phyloP scores from a whole-genome alignment of 2,329 filamentous ascomycete species.

The Ceratocystis eucalypticola region DNA sequence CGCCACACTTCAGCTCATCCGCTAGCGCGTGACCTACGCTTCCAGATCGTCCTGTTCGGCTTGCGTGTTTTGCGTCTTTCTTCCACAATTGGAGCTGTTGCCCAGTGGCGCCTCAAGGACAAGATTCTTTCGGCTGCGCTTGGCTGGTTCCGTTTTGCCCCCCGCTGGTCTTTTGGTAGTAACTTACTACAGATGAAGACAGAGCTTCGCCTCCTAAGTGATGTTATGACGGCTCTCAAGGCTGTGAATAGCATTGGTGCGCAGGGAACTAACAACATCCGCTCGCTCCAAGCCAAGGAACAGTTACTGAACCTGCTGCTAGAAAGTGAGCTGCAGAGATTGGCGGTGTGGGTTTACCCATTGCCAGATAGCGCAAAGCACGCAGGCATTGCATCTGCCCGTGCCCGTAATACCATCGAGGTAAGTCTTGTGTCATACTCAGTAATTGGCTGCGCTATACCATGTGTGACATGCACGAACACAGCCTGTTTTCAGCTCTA shows the following conservation, averaged over 20 bases:
- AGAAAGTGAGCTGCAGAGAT: constrained; percentile 67
- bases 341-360: constrained; percentile 83
- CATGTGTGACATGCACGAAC: neutral
- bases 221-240: constrained; percentile 56
- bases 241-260: constrained; percentile 47
- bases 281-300: constrained; percentile 63
- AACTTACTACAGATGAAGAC: constrained; percentile 89
- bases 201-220: constrained; percentile 66
- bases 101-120: constrained; percentile 76
- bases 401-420: constrained; percentile 24
- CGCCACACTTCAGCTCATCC: constrained; percentile 47
- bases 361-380: constrained; percentile 40
- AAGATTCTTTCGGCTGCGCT: constrained; percentile 74
- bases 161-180: constrained; percentile 89
- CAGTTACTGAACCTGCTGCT: constrained; percentile 68
- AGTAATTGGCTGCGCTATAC: neutral
- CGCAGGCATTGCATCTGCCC: constrained; percentile 15
- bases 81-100: constrained; percentile 47
- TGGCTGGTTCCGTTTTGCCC: constrained; percentile 72
- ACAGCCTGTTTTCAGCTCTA: neutral
- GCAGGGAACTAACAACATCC: constrained; percentile 40
- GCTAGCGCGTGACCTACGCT: constrained; percentile 79
- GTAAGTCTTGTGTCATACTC: neutral
- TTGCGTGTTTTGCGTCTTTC: constrained; percentile 63
- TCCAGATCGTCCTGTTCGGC: constrained; percentile 74